These are phyloP conservation scores for Monosporascus sp. DNA, from an alignment of 2,329 filamentous ascomycete species.

Conservation along the genomic window DNA sequence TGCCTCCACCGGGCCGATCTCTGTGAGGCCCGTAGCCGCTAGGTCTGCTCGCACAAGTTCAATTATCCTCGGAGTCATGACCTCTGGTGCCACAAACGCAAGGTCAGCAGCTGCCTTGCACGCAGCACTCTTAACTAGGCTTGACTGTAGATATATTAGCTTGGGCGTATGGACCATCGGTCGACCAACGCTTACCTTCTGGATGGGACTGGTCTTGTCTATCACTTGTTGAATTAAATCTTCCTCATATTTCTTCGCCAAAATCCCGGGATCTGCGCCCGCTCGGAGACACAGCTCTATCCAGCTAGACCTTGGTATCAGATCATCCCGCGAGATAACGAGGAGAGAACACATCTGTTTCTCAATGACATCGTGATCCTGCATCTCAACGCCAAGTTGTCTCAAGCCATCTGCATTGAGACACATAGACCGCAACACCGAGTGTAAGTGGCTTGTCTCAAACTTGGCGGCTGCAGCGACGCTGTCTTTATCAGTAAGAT, in stretches of 20 bases:
- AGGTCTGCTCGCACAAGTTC: conserved; percentile 71
- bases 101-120: conserved; percentile 84
- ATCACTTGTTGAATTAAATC: conserved; percentile 65
- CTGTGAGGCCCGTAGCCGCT: conserved; percentile 61
- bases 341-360: conserved; percentile 71
- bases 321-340: conserved; percentile 70
- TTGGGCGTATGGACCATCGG: background rate
- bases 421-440: conserved; percentile 59
- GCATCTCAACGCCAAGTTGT: conserved; percentile 31
- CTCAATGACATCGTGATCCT: conserved; percentile 51
- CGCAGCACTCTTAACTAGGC: conserved; percentile 60
- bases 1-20: conserved; percentile 79
- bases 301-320: conserved; percentile 79
- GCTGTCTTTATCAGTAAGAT: conserved; percentile 72
- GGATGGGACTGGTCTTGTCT: conserved; percentile 44
- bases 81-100: conserved; percentile 85
- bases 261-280: conserved; percentile 74
- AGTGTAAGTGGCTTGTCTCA: conserved; percentile 58
- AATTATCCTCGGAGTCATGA: conserved; percentile 71
- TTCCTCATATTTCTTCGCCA: conserved; percentile 62
- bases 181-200: conserved; percentile 23
- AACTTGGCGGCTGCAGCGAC: conserved; percentile 62
- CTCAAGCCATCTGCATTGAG: conserved; percentile 47
- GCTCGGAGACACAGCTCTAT: conserved; percentile 81
- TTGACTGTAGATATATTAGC: conserved; percentile 25